Conservation (phyloP, 495 filamentous ascomycete genomes). For the Penicillium antarcticum region DNA sequence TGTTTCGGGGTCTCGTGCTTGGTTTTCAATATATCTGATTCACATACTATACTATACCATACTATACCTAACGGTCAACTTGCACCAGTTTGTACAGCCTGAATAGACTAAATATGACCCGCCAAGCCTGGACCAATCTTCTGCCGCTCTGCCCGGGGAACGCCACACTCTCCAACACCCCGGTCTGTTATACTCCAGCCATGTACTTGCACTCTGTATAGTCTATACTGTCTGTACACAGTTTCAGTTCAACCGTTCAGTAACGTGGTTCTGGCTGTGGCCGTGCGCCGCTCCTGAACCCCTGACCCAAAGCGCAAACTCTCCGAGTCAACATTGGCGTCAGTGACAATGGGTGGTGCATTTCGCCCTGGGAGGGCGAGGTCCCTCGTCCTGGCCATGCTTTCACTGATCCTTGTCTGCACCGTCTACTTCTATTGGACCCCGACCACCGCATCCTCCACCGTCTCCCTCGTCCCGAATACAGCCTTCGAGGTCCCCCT, state of each 20-base stretch:
- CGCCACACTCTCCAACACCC: conserved; percentile 1
- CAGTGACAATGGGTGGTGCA: conserved; percentile 22
- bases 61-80: too few species aligned
- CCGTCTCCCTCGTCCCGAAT: conserved; percentile 27
- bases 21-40: background rate
- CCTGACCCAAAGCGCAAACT: background rate
- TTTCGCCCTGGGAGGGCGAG: conserved; percentile 33
- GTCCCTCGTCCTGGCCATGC: conserved; percentile 22
- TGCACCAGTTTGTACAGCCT: background rate
- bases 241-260: background rate
- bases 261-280: conserved; percentile 13
- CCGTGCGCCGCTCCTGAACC: conserved; percentile 19
- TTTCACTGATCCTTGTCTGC: conserved; percentile 27
- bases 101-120: background rate
- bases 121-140: conserved; percentile 8
- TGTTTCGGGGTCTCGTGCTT: background rate
- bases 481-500: conserved; percentile 34
- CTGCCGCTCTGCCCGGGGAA: background rate
- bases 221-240: too few species aligned
- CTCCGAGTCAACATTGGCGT: background rate
- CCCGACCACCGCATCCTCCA: conserved; percentile 19
- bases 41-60: too few species aligned
- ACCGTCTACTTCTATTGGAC: conserved; percentile 35
- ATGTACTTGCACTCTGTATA: background rate
- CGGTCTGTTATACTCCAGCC: background rate